phyloP scores from a whole-genome alignment of 805 yeast genomes.

The Wickerhamiella lipophila region DNA sequence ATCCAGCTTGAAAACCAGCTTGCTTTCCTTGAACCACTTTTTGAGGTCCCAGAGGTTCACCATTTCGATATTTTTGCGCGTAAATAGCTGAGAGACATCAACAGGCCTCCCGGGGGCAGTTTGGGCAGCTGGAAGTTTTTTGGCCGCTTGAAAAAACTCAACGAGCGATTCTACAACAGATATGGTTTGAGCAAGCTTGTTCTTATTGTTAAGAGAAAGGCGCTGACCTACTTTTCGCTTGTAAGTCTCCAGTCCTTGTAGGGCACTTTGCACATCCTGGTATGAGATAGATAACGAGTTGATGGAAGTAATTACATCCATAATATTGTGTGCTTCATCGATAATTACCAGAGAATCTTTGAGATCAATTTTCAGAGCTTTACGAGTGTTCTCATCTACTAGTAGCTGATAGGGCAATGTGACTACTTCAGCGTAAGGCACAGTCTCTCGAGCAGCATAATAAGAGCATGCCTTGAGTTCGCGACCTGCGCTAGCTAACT shows the following conservation, averaged over 20 bases:
- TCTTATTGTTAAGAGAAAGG: constrained; percentile 58
- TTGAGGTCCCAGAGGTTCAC: constrained; percentile 59
- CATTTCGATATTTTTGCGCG: constrained; percentile 50
- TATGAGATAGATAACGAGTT: constrained; percentile 49
- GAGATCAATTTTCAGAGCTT: constrained; percentile 44
- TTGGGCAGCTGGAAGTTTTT: constrained; percentile 15
- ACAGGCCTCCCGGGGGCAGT: constrained; percentile 38
- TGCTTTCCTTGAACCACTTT: constrained; percentile 49
- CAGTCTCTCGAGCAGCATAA: constrained; percentile 51
- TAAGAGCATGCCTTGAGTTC: constrained; percentile 61
- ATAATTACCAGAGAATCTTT: constrained; percentile 58
- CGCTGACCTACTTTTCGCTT: constrained; percentile 46
- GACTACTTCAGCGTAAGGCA: constrained; percentile 54
- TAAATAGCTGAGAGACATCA: constrained; percentile 40
- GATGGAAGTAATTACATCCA: constrained; percentile 62
- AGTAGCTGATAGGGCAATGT: constrained; percentile 78
- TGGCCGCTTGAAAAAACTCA: constrained; percentile 32
- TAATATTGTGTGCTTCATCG: constrained; percentile 85
- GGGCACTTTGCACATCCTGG: constrained; percentile 36
- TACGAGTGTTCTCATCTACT: constrained; percentile 48
- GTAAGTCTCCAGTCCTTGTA: constrained; percentile 42
- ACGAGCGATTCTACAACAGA: constrained; percentile 43
- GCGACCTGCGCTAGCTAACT: constrained; percentile 48
- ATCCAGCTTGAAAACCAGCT: constrained; percentile 76
- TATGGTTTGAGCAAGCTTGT: constrained; percentile 50